Evolutionary conservation across 106 monocot genomes (phyloP).

Genomic region (Phalaenopsis equestris): DNA sequence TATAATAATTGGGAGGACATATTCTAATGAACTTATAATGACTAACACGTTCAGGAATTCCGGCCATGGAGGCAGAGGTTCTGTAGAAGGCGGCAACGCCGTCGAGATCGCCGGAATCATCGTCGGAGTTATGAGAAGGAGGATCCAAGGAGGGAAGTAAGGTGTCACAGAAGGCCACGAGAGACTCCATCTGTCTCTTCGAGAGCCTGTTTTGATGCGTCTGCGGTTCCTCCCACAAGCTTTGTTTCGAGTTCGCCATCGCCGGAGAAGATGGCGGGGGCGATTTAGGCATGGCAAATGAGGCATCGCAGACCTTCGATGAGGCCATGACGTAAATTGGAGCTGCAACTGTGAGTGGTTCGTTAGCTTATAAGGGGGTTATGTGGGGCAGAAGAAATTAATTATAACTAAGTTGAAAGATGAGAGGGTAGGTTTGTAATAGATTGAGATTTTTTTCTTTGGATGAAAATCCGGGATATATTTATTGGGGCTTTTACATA

Average conservation of each 20-base stretch:
- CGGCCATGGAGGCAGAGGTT: constrained; percentile 36
- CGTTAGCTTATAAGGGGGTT: neutral
- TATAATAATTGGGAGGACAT: too few relatives aligned
- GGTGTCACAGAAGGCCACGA: constrained; percentile 27
- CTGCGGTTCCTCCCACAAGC: neutral
- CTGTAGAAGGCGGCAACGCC: constrained; percentile 17
- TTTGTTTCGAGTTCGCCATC: neutral
- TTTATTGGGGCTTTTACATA: neutral
- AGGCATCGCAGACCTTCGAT: neutral
- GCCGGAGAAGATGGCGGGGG: neutral
- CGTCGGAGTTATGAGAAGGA: neutral
- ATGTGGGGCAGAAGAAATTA: neutral
- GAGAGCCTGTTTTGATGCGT: constrained; percentile 8
- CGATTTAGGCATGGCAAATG: neutral
- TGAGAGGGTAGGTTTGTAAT: neutral
- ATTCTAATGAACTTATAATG: neutral
- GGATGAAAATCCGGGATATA: neutral
- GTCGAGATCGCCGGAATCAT: neutral
- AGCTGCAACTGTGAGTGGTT: neutral
- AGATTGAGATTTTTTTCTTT: neutral
- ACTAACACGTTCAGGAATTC: constrained; percentile 5
- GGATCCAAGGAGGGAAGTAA: constrained; percentile 19
- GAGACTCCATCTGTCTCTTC: constrained; percentile 22
- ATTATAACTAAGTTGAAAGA: neutral
- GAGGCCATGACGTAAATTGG: neutral